phyloP scores from a whole-genome alignment of 306 rosid species.

The Cucumis cinereus region DNA sequence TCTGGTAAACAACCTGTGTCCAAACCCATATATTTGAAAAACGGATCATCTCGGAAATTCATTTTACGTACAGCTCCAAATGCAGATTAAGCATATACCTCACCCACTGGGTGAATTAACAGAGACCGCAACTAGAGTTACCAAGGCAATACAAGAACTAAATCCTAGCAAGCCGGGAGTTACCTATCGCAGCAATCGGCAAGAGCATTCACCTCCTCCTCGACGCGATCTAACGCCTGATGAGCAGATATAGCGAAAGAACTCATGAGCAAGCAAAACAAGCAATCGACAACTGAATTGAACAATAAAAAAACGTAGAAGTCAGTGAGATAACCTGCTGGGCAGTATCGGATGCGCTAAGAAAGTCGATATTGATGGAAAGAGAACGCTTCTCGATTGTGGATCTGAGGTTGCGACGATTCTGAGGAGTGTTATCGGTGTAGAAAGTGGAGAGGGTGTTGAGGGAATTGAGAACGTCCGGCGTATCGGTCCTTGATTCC shows the following conservation, averaged over 20 bases:
- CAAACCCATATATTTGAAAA: background rate
- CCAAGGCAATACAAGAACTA: background rate
- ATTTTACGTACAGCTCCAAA: background rate
- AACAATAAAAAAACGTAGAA: background rate
- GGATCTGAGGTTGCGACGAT: slow-evolving; percentile 88
- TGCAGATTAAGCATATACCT: background rate
- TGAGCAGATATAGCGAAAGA: background rate
- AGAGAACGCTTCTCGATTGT: slow-evolving; percentile 81
- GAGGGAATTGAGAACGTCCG: slow-evolving; percentile 72
- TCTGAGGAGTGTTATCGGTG: slow-evolving; percentile 68
- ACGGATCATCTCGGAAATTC: background rate
- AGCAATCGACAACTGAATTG: background rate
- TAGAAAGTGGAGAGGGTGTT: slow-evolving; percentile 79
- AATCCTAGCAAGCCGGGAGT: background rate
- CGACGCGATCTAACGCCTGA: slow-evolving; percentile 70
- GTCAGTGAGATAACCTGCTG: slow-evolving; percentile 25
- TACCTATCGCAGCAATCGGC: slow-evolving; percentile 80
- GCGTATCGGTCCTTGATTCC: slow-evolving; percentile 74
- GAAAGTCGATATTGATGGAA: slow-evolving; percentile 62
- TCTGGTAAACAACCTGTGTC: background rate
- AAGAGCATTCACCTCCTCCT: slow-evolving; percentile 55
- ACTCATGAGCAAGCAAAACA: background rate
- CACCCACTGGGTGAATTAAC: background rate
- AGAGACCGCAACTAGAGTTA: background rate
- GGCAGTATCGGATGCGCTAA: slow-evolving; percentile 56